Base-by-base conservation (phyloP, 1,139 yeast species). In the Hansenula lynferdii region DNA sequence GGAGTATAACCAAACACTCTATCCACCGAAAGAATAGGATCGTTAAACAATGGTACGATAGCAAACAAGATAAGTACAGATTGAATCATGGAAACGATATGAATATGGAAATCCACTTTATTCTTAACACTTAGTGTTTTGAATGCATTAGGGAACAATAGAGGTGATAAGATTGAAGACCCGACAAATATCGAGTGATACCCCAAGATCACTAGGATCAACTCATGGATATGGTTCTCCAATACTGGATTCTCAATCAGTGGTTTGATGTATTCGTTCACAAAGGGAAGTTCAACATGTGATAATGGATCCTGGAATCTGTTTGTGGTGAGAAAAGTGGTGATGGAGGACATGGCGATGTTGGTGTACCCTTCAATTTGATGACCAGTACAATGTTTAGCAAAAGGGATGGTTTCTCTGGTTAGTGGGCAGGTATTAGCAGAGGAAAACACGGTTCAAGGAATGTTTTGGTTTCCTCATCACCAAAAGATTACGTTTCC, bases 61-160 rank as follows among this genome's bases (percentile, higher is more conserved):
- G 77, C 52, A 8, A 58, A 53, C 37, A 83, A 55, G 35, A 89
- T 80, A 31, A 82, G 47, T 4, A 80, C 42, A 39, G 90, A 75
- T 59, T 87, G 95, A 34, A 85, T 68, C 72, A 82, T 79, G 3
- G 95, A 85, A 5, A 85, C 95, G 24, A 82, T 74, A 57, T 86
- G 94, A 51, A 85, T 77, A 56, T 85, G 87, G 56, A 85, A 82
- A 58, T 86, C 86, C 52, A 82, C 59, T 48, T 66, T 64, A 18
- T 76, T 73, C 45, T 76, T 73, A 19, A 49, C 49, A 21, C 65
- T 53, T 45, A 83, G 61, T 7, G 60, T 48, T 16, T 65, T 65
- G 60, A 80, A 78, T 27, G 66, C 44, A 18, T 59, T 52, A 16
- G 75, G 70, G 40, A 72, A 54, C 21, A 66, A 36, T 18, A 42